Base-by-base conservation (phyloP, 331 rosid genomes). In the Cucumis variabilis region DNA sequence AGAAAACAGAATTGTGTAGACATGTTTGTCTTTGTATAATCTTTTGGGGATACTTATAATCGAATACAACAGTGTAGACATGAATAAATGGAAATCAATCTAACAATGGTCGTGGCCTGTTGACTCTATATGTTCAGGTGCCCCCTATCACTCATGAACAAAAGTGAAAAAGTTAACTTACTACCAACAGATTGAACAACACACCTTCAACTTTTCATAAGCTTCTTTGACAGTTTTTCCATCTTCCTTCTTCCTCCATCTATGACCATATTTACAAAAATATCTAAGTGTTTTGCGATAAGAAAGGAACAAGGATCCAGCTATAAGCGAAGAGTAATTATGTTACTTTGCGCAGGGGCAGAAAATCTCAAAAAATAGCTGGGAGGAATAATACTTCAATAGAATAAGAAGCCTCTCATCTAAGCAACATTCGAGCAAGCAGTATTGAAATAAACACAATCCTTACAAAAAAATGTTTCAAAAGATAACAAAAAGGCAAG, bases 181-280 rank as follows among this genome's bases (percentile, higher is more conserved):
- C 94, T 82, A 94, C 92, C 88, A 93, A 91, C 63, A 94, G 87
- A 93, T 80, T 80, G 85, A 92, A 94, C 93, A 90, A 94, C 96
- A 93, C 95, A 94, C 98, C 97, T 95, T 95, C 94, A 95, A 90
- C 95, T 94, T 93, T 92, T 95, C 98, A 89, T 94, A 96, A 51
- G 97, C 96, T 93, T 95, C 98, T 93, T 90, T 94, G 66, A 95
- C 91, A 65, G 98, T 91, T 87, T 92, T 94, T 74, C 98, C 98
- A 87, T 94, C 98, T 87, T 92, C 93, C 87, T 94, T 95, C 93
- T 95, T 95, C 91, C 95, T 92, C 98, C 98, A 95, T 81, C 92
- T 80, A 75, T 95, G 94, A 89, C 98, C 97, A 87, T 95, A 97
- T 88, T 93, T 94, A 87, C 97, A 95, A 93, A 94, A 95, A 88